These are phyloP conservation scores for Didymella exigua DNA, from an alignment of 2,329 filamentous ascomycete species.

Conservation along the genomic window DNA sequence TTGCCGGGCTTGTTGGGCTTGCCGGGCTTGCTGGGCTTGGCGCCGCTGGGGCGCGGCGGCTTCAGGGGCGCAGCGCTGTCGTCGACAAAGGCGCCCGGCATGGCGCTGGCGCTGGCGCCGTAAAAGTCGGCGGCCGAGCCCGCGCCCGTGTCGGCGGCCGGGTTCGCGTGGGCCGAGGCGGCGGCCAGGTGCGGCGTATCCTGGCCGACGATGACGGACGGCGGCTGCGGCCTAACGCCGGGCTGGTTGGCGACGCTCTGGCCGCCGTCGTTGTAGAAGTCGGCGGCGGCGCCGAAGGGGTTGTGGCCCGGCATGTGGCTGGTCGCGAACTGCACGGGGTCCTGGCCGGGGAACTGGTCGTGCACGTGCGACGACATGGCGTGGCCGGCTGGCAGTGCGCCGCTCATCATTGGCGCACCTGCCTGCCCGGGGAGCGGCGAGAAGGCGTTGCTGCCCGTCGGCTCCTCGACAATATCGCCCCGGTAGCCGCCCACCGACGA, in stretches of 20 bases:
- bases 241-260: constrained; percentile 65
- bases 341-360: constrained; percentile 65
- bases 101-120: constrained; percentile 34
- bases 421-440: constrained; percentile 45
- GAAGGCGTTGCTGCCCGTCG: constrained; percentile 39
- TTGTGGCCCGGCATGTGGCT: constrained; percentile 52
- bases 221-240: constrained; percentile 61
- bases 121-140: constrained; percentile 66
- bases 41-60: constrained; percentile 38
- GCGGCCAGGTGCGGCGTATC: constrained; percentile 62
- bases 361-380: constrained; percentile 55
- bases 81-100: constrained; percentile 47
- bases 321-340: constrained; percentile 53
- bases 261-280: constrained; percentile 68
- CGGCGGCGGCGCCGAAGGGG: constrained; percentile 61
- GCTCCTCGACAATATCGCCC: constrained; percentile 41
- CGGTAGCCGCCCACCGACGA: constrained; percentile 37
- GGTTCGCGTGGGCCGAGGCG: constrained; percentile 57
- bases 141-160: constrained; percentile 64
- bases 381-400: constrained; percentile 33
- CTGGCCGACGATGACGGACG: constrained; percentile 59
- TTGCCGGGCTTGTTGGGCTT: constrained; percentile 33
- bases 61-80: constrained; percentile 39
- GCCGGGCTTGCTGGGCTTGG: constrained; percentile 30
- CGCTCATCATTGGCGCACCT: constrained; percentile 44